phyloP scores from a whole-genome alignment of 768 basidiomycete genomes.

The Chiua virens region DNA sequence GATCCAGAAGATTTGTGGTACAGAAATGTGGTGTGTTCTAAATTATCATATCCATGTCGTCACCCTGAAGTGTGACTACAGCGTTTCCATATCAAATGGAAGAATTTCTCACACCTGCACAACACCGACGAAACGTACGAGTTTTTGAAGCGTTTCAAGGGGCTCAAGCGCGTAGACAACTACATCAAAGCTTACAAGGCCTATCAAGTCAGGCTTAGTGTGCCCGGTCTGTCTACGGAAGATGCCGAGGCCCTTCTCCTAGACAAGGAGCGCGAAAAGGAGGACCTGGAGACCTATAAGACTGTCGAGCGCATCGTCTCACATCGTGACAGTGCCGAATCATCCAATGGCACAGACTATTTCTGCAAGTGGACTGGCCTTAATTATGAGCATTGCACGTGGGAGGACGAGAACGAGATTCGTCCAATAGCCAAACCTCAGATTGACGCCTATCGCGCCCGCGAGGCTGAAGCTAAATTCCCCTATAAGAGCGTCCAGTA shows the following conservation, averaged over 20 bases:
- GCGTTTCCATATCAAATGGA: constrained; percentile 99
- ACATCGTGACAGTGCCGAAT: constrained; percentile 61
- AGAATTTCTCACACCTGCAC: constrained; percentile 95
- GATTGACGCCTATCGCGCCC: constrained; percentile 74
- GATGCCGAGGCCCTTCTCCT: constrained; percentile 87
- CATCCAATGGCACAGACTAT: constrained; percentile 65
- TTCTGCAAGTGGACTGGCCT: constrained; percentile 97
- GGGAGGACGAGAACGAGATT: constrained; percentile 86
- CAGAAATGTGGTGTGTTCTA: constrained; percentile 71
- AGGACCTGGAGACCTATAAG: constrained; percentile 89
- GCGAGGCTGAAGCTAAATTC: constrained; percentile 77
- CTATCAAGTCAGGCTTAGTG: constrained; percentile 64
- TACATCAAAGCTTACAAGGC: constrained; percentile 90
- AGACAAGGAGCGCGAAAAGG: constrained; percentile 87
- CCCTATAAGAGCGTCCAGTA: constrained; percentile 83
- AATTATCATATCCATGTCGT: background rate
- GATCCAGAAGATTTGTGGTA: constrained; percentile 84
- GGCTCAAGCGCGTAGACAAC: constrained; percentile 97
- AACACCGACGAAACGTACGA: constrained; percentile 99
- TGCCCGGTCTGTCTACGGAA: constrained; percentile 74
- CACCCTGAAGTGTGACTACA: constrained; percentile 33
- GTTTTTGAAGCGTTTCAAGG: constrained; percentile 92
- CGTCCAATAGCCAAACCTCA: constrained; percentile 72
- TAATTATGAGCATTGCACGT: constrained; percentile 93
- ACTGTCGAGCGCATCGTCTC: constrained; percentile 89